phyloP scores from a whole-genome alignment of 2,329 filamentous ascomycete species.

The Fusarium sp. region DNA sequence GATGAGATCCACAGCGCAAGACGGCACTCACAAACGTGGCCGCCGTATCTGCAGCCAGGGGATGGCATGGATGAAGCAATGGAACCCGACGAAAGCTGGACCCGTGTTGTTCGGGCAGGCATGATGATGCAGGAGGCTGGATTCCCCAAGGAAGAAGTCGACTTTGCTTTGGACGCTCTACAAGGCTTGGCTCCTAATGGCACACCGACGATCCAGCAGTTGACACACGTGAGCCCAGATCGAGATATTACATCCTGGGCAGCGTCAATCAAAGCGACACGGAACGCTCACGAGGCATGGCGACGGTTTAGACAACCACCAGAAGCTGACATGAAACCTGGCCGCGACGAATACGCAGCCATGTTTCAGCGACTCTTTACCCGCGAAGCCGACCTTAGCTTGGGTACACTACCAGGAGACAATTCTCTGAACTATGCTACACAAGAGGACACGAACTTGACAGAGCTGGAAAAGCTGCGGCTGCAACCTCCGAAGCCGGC shows the following conservation, averaged over 20 bases:
- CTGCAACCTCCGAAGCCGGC: slow-evolving; percentile 66
- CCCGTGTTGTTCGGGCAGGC: slow-evolving; percentile 62
- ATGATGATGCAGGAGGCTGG: slow-evolving; percentile 65
- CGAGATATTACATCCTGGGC: slow-evolving; percentile 57
- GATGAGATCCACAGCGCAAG: slow-evolving; percentile 59
- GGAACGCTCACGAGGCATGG: slow-evolving; percentile 71
- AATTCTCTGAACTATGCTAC: slow-evolving; percentile 58
- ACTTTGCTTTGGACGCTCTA: slow-evolving; percentile 60
- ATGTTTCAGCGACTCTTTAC: slow-evolving; percentile 67
- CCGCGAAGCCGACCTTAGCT: slow-evolving; percentile 42
- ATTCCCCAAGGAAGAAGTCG: slow-evolving; percentile 57
- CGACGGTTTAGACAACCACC: slow-evolving; percentile 55
- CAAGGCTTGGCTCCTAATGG: slow-evolving; percentile 61
- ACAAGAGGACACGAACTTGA: slow-evolving; percentile 59
- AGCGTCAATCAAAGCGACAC: slow-evolving; percentile 64
- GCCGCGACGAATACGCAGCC: slow-evolving; percentile 61
- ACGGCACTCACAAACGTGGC: slow-evolving; percentile 64
- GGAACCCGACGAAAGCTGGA: slow-evolving; percentile 61
- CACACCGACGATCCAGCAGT: slow-evolving; percentile 65
- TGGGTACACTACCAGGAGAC: slow-evolving; percentile 65
- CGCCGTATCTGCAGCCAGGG: slow-evolving; percentile 65
- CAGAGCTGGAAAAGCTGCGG: slow-evolving; percentile 71
- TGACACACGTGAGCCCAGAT: slow-evolving; percentile 30
- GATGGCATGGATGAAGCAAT: slow-evolving; percentile 68
- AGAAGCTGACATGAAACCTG: slow-evolving; percentile 48